Percentiles rank a stretch among this genome's conserved stretches.
phyloP scores from a whole-genome alignment of 2,329 filamentous ascomycete genomes.

The Fusarium citri region DNA sequence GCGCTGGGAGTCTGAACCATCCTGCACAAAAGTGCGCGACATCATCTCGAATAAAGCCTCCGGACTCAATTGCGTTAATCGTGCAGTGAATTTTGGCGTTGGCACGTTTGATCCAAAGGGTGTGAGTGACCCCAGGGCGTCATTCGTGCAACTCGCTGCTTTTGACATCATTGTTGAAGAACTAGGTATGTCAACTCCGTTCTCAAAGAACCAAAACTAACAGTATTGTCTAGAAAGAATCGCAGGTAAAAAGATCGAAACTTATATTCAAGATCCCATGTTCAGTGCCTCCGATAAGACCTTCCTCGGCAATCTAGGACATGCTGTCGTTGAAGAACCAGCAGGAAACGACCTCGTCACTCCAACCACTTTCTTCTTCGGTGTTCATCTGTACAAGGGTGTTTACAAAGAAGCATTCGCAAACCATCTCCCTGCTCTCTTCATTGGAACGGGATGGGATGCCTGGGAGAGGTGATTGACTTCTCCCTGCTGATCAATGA shows the following conservation, averaged over 20 bases:
- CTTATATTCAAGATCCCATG: conserved; percentile 66
- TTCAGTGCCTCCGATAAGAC: conserved; percentile 61
- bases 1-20: conserved; percentile 46
- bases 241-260: conserved; percentile 51
- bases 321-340: conserved; percentile 63
- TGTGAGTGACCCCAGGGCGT: conserved; percentile 58
- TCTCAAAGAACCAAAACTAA: not conserved
- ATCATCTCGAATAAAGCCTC: conserved; percentile 48
- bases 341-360: conserved; percentile 63
- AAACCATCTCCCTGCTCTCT: conserved; percentile 60
- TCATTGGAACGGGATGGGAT: conserved; percentile 67
- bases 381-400: conserved; percentile 68
- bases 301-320: conserved; percentile 68
- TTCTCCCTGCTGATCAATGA: no score
- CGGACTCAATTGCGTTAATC: conserved; percentile 19
- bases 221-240: conserved; percentile 28
- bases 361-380: conserved; percentile 66
- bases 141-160: conserved; percentile 65
- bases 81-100: conserved; percentile 65
- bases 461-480: conserved; percentile 62
- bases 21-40: conserved; percentile 49
- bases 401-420: conserved; percentile 65
- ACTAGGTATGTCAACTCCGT: conserved; percentile 52
- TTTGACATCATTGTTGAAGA: conserved; percentile 61
- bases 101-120: conserved; percentile 66